Base-by-base conservation (phyloP, 768 basidiomycete species). In the Termitomyces sp. region DNA sequence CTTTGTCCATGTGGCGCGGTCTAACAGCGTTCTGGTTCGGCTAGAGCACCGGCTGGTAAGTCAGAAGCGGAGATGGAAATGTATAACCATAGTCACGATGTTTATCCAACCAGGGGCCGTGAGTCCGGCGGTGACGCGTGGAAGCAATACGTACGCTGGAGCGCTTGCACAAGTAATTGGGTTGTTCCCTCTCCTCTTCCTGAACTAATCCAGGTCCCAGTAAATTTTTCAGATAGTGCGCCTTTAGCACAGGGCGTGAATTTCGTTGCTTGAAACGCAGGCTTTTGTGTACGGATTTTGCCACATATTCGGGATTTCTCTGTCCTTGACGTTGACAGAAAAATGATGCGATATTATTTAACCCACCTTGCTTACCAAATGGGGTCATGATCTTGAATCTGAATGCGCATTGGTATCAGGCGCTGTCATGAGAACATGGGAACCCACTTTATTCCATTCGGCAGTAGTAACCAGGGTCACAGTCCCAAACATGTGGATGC, bases 61-160 rank as follows among this genome's bases (percentile, higher is more conserved):
- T 77, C 32, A 53, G 55, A 57, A 16, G 50, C 58, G 33, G 18
- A 36, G 58, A 33, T 63, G 55, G 57, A 32, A 23, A 40, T 36
- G 35, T 36, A 46, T 12, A 47, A 41, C 14, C 35, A 35, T 43
- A 53, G 43, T 63, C 35, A 61, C 35, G 44, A 38, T 43, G 38
- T 66, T 60, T 58, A 55, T 57, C 41, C 57, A 63, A 68, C 38
- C 64, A 89, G 89, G 94, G 96, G 96, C 20, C 86, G 96, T 51
- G 96, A 98, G 77, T 93, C 92, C 7, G 96, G 96, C 41, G 95
- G 95, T 55, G 96, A 98, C 72, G 90, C 95, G n/a, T 98, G 96
- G 96, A 95, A 95, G 72, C 92, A 96, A 72, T 95, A 95, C 66
- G 90, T 95, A 43, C 85, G 93, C 54, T 95, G 91, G 91, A 88